Conservation (phyloP, 2,329 filamentous ascomycete species). For the Xylariaceae sp. region DNA sequence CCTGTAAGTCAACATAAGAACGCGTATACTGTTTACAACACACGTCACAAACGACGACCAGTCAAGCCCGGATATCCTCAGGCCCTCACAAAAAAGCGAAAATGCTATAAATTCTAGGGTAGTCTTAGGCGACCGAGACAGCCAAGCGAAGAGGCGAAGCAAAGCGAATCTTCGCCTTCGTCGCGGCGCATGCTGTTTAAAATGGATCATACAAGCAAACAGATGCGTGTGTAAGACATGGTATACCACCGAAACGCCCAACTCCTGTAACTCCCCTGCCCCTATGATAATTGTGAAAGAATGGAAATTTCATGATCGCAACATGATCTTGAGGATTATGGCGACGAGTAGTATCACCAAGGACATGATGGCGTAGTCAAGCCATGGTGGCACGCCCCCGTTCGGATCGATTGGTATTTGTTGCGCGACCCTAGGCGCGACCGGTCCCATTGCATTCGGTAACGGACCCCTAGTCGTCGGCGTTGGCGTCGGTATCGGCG, state of each 20-base stretch:
- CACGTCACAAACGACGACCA: too few relatives aligned
- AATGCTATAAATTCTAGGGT: too few relatives aligned
- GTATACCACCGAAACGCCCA: slow-evolving; percentile 6
- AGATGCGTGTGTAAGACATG: neutral
- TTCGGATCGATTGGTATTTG: slow-evolving; percentile 30
- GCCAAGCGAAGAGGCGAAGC: too few relatives aligned
- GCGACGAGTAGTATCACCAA: slow-evolving; percentile 64
- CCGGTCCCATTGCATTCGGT: slow-evolving; percentile 24
- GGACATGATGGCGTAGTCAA: slow-evolving; percentile 74
- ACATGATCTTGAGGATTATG: slow-evolving; percentile 58
- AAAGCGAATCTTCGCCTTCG: too few relatives aligned
- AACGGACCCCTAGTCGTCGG: slow-evolving; percentile 30
- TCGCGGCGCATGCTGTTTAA: too few relatives aligned
- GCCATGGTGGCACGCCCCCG: slow-evolving; percentile 62
- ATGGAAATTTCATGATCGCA: slow-evolving; percentile 22
- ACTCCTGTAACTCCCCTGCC: slow-evolving; percentile 1
- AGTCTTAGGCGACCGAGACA: too few relatives aligned
- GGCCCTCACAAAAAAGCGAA: too few relatives aligned
- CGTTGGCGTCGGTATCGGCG: slow-evolving; percentile 25
- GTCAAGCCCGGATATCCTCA: too few relatives aligned
- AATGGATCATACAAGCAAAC: too few relatives aligned
- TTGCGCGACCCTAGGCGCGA: slow-evolving; percentile 21
- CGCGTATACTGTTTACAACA: too few relatives aligned
- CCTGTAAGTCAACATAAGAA: too few relatives aligned
- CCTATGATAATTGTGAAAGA: neutral